A percentile compares a stretch with the other conserved stretches of the same genome.
phyloP scores from a whole-genome alignment of 352 stramenopile genomes.

The Elongisporangium anandrum region DNA sequence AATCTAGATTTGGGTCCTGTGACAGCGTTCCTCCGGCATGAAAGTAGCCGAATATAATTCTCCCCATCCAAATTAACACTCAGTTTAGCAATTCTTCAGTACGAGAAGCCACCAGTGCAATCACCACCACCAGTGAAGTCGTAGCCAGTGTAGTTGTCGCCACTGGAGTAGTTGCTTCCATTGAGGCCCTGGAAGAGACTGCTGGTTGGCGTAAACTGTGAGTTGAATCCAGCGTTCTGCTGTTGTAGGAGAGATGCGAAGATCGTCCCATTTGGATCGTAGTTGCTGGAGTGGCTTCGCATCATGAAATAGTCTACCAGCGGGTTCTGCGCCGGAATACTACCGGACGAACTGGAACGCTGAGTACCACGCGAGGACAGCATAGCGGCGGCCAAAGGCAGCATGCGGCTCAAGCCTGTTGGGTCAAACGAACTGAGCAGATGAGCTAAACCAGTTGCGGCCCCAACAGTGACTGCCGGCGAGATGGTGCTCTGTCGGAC shows the following conservation, averaged over 20 bases:
- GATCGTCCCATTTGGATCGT: not conserved
- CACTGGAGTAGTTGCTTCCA: not conserved
- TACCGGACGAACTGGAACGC: not conserved
- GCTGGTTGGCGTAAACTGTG: not conserved
- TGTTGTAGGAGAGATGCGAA: not conserved
- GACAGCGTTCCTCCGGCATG: too few species aligned
- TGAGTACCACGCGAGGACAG: not conserved
- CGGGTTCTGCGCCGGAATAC: not conserved
- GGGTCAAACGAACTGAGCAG: not conserved
- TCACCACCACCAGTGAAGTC: not conserved
- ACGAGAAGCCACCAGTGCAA: not conserved
- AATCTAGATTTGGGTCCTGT: too few species aligned
- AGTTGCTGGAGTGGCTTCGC: not conserved
- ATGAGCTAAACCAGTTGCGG: not conserved
- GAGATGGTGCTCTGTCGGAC: not conserved
- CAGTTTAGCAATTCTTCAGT: too few species aligned
- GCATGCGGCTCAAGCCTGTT: not conserved
- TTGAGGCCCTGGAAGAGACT: not conserved
- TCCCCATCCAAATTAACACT: too few species aligned
- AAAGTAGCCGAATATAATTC: too few species aligned
- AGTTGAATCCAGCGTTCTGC: not conserved
- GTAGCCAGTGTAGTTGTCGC: not conserved
- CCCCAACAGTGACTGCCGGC: not conserved
- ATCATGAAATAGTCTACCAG: not conserved
- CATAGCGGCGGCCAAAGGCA: not conserved